Evolutionary conservation across 495 filamentous ascomycete species (phyloP).

Genomic region (Amphirosellinia nigrospora): DNA sequence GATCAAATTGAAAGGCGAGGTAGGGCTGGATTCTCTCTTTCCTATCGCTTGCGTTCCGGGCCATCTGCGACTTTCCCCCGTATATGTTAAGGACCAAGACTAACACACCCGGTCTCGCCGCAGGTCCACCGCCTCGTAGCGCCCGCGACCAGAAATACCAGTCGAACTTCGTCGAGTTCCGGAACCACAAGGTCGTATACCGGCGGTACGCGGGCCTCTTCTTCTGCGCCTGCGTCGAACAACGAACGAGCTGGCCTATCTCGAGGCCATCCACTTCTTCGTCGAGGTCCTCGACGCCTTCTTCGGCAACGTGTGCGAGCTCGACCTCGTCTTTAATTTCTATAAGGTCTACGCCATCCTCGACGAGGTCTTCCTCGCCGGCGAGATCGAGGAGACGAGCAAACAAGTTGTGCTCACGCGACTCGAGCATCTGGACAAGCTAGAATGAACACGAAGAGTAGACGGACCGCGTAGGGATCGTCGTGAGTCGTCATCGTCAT

Average conservation of each 20-base stretch:
- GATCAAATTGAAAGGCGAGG: slow-evolving; percentile 92
- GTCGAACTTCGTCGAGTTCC: slow-evolving; percentile 98
- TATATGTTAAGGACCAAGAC: neutral
- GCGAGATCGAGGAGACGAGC: slow-evolving; percentile 97
- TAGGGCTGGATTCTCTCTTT: slow-evolving; percentile 33
- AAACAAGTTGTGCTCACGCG: slow-evolving; percentile 96
- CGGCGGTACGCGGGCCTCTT: slow-evolving; percentile 96
- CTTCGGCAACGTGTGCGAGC: slow-evolving; percentile 98
- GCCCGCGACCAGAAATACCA: slow-evolving; percentile 99
- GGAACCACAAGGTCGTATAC: slow-evolving; percentile 93
- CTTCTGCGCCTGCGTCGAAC: slow-evolving; percentile 98
- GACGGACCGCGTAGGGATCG: neutral
- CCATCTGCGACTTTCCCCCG: too few species aligned
- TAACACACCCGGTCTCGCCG: neutral
- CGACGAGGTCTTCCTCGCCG: slow-evolving; percentile 94
- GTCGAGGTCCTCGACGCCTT: slow-evolving; percentile 98
- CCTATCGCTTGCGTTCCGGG: slow-evolving; percentile 6
- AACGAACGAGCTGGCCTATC: slow-evolving; percentile 97
- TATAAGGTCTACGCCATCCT: slow-evolving; percentile 95
- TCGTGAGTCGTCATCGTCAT: too few species aligned
- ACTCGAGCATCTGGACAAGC: slow-evolving; percentile 93
- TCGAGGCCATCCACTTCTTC: slow-evolving; percentile 99
- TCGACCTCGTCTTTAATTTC: slow-evolving; percentile 98
- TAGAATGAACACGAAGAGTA: slow-evolving; percentile 67
- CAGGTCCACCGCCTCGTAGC: slow-evolving; percentile 96